Evolutionary conservation across 2,329 filamentous ascomycete species (phyloP).

Genomic region (Colletotrichum melonis): DNA sequence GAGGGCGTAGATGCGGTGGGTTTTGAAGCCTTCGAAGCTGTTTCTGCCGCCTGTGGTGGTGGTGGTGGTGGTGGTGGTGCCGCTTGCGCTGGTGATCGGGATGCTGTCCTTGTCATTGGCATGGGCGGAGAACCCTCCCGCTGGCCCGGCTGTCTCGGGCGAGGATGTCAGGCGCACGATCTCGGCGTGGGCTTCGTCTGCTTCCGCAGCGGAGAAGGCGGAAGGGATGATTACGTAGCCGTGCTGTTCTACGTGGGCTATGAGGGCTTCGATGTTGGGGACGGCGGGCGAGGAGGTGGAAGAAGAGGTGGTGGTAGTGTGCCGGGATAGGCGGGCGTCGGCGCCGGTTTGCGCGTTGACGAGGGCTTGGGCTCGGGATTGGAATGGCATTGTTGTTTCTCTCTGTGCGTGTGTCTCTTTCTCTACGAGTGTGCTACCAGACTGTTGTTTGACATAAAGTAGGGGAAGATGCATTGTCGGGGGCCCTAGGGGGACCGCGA

Average conservation of each 20-base stretch:
- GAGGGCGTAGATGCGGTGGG: slow-evolving; percentile 51
- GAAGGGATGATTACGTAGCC: slow-evolving; percentile 50
- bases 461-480: no score
- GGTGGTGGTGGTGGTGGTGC: no score
- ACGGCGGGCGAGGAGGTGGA: not conserved
- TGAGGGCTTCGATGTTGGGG: slow-evolving; percentile 15
- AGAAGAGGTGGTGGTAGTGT: not conserved
- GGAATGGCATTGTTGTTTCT: not conserved
- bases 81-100: no score
- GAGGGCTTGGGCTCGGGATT: not conserved
- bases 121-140: slow-evolving; percentile 23
- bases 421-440: no score
- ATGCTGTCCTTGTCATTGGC: not conserved
- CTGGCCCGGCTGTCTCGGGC: slow-evolving; percentile 39
- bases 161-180: slow-evolving; percentile 39
- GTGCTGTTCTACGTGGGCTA: slow-evolving; percentile 39
- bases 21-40: slow-evolving; percentile 50
- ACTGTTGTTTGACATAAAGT: no score
- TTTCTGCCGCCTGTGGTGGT: slow-evolving; percentile 43
- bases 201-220: slow-evolving; percentile 44
- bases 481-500: not conserved
- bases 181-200: slow-evolving; percentile 40
- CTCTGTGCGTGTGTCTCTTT: not conserved
- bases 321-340: not conserved
- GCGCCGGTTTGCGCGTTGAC: not conserved